phyloP scores from a whole-genome alignment of 2,329 filamentous ascomycete genomes.

The Fusarium clavum region DNA sequence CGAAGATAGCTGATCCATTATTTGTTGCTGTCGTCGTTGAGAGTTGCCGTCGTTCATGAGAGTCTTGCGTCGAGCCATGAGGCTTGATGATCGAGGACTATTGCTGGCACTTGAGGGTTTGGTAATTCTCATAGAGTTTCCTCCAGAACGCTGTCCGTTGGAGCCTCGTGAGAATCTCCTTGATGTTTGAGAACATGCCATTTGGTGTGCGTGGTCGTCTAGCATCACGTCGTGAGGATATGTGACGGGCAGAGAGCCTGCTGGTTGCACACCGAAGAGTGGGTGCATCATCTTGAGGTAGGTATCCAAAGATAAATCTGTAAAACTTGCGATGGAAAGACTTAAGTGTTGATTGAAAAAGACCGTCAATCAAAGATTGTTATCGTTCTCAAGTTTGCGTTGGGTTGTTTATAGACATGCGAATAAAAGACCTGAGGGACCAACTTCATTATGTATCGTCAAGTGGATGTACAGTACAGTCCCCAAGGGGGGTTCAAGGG shows the following conservation, averaged over 20 bases:
- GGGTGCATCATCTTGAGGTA: slow-evolving; percentile 50
- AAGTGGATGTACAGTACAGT: slow-evolving; percentile 37
- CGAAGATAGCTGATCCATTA: slow-evolving; percentile 56
- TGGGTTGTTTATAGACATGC: slow-evolving; percentile 8
- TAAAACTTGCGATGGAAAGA: background rate
- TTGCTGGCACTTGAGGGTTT: slow-evolving; percentile 77
- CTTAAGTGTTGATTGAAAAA: background rate
- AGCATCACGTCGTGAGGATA: slow-evolving; percentile 56
- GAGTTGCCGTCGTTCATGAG: slow-evolving; percentile 63
- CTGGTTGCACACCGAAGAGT: slow-evolving; percentile 43
- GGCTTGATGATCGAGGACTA: slow-evolving; percentile 69
- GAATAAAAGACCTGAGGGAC: slow-evolving; percentile 32
- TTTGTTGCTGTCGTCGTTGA: slow-evolving; percentile 60
- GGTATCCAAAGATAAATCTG: background rate
- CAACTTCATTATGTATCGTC: slow-evolving; percentile 49
- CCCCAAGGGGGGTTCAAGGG: slow-evolving; percentile 48
- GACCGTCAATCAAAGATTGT: background rate
- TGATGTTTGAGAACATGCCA: slow-evolving; percentile 59
- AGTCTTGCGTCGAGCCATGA: slow-evolving; percentile 66
- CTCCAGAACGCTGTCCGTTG: slow-evolving; percentile 61
- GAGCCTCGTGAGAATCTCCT: slow-evolving; percentile 63
- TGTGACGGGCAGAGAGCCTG: slow-evolving; percentile 44
- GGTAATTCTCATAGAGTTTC: slow-evolving; percentile 66
- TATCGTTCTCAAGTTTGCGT: background rate
- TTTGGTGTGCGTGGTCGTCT: slow-evolving; percentile 65